Conservation (phyloP, 345 rosid species). For the Salix koriyanagi region DNA sequence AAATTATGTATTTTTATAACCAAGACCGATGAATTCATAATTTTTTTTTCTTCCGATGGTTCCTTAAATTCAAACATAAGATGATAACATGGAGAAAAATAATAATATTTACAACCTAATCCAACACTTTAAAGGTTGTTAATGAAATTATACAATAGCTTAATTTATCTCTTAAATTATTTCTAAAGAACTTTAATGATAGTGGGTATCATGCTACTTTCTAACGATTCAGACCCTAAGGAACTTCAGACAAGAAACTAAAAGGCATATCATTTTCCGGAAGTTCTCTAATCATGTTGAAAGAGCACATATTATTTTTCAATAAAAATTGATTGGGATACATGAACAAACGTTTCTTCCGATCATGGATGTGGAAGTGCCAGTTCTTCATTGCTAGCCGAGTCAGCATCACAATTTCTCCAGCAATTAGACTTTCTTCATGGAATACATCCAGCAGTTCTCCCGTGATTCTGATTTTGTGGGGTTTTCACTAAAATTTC, state of each 20-base stretch:
- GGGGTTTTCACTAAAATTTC: no score
- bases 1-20: no score
- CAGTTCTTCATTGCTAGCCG: not conserved
- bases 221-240: not conserved
- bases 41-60: no score
- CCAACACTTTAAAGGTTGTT: not conserved
- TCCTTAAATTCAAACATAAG: not conserved
- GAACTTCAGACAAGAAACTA: not conserved
- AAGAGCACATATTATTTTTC: not conserved
- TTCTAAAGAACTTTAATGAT: not conserved
- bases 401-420: not conserved
- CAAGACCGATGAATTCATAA: no score
- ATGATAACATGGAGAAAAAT: not conserved
- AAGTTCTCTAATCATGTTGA: conserved; percentile 1
- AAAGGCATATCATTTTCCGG: not conserved
- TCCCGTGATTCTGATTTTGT: no score
- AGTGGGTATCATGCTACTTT: not conserved
- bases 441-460: no score
- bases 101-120: no score
- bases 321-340: conserved; percentile 8
- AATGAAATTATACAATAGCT: not conserved
- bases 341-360: not conserved
- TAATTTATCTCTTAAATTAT: not conserved
- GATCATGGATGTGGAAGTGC: not conserved
- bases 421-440: no score